A percentile compares a stretch with the other conserved stretches of the same genome.
phyloP scores from a whole-genome alignment of 805 yeast species.

The Brettanomyces naardenensis region DNA sequence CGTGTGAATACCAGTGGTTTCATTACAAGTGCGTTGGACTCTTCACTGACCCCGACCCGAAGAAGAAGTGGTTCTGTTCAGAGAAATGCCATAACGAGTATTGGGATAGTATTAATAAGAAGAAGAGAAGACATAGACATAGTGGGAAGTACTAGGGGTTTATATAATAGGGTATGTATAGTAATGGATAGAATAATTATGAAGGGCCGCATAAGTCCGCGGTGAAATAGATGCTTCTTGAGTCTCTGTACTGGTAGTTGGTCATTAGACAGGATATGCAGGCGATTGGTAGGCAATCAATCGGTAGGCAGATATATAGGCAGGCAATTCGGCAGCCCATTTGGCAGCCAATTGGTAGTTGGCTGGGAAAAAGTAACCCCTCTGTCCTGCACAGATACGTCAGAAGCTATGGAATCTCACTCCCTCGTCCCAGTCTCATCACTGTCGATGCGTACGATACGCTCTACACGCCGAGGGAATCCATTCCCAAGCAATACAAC shows the following conservation, averaged over 20 bases:
- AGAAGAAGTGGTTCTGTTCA: constrained; percentile 77
- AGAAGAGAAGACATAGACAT: neutral
- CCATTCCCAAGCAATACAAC: constrained; percentile 48
- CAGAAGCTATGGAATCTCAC: no score
- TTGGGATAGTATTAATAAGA: neutral
- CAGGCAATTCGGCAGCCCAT: no score
- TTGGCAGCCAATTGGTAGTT: no score
- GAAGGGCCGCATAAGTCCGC: no score
- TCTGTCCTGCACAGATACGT: no score
- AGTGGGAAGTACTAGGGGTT: constrained; percentile 3
- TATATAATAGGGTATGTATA: constrained; percentile 8
- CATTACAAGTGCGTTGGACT: constrained; percentile 94
- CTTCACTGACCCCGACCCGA: constrained; percentile 79
- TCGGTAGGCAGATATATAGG: no score
- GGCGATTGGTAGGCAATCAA: no score
- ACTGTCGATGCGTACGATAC: constrained; percentile 69
- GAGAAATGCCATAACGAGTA: constrained; percentile 38
- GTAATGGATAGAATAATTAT: no score
- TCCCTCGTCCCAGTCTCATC: constrained; percentile 31
- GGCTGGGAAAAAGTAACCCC: no score
- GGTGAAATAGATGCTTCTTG: no score
- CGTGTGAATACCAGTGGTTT: constrained; percentile 85
- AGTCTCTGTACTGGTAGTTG: no score
- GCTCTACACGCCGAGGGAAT: constrained; percentile 46
- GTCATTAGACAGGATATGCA: no score